Evolutionary conservation across 164 flowering plant species (phyloP).

Genomic region (Vitis vinifera): ASM3070453v1 NC_081805.1:698001-698500

Average conservation of each 20-base stretch:
- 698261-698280: slow-evolving; percentile 91
- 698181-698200: slow-evolving; percentile 60
- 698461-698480: no score
- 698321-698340: slow-evolving; percentile 62
- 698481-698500: no score
- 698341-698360: slow-evolving; percentile 19
- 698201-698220: slow-evolving; percentile 44
- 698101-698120: slow-evolving; percentile 73
- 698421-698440: not conserved
- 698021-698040: no score
- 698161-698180: slow-evolving; percentile 86
- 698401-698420: not conserved
- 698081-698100: slow-evolving; percentile 28
- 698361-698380: not conserved
- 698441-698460: not conserved
- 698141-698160: slow-evolving; percentile 93
- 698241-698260: slow-evolving; percentile 41
- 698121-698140: slow-evolving; percentile 92
- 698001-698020: no score
- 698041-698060: no score
- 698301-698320: slow-evolving; percentile 85
- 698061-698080: no score
- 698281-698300: slow-evolving; percentile 93
- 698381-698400: not conserved
- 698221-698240: slow-evolving; percentile 44